phyloP scores from a whole-genome alignment of 768 basidiomycete species.

The Boletus coccyginus region DNA sequence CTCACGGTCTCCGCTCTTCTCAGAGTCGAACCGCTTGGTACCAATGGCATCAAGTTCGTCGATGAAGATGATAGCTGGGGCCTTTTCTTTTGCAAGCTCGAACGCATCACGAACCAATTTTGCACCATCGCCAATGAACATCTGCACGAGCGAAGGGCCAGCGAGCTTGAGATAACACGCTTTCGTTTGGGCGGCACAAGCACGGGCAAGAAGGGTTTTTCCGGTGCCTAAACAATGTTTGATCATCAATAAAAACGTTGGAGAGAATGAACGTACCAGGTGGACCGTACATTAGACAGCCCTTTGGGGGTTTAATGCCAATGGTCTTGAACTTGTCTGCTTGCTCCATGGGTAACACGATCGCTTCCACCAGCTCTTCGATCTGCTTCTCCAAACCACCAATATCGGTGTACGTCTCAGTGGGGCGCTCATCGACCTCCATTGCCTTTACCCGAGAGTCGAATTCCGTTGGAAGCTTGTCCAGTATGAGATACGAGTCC shows the following conservation, averaged over 20 bases:
- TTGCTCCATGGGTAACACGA: slow-evolving; percentile 98
- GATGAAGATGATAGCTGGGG: slow-evolving; percentile 98
- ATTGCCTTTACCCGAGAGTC: slow-evolving; percentile 99
- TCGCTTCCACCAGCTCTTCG: slow-evolving; percentile 96
- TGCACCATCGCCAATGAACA: slow-evolving; percentile 99
- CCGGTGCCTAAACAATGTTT: slow-evolving; percentile 65
- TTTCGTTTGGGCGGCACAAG: slow-evolving; percentile 96
- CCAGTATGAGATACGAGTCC: slow-evolving; percentile 95
- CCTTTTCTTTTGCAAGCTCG: slow-evolving; percentile 96
- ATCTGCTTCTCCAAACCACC: slow-evolving; percentile 99
- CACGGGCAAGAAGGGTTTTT: slow-evolving; percentile 95
- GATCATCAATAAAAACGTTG: background rate
- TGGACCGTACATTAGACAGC: slow-evolving; percentile 98
- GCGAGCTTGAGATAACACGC: slow-evolving; percentile 98
- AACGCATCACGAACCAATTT: slow-evolving; percentile 99
- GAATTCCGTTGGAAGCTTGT: slow-evolving; percentile 94
- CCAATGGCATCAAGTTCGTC: slow-evolving; percentile 99
- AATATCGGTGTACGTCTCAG: slow-evolving; percentile 95
- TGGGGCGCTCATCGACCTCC: slow-evolving; percentile 98
- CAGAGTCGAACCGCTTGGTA: slow-evolving; percentile 97
- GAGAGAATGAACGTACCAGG: slow-evolving; percentile 60
- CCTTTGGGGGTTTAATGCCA: slow-evolving; percentile 98
- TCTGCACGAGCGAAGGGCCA: slow-evolving; percentile 96
- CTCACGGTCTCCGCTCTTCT: slow-evolving; percentile 98
- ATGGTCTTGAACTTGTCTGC: slow-evolving; percentile 97